Conservation (phyloP, 805 yeast genomes). For the Saturnispora hagleri region DNA sequence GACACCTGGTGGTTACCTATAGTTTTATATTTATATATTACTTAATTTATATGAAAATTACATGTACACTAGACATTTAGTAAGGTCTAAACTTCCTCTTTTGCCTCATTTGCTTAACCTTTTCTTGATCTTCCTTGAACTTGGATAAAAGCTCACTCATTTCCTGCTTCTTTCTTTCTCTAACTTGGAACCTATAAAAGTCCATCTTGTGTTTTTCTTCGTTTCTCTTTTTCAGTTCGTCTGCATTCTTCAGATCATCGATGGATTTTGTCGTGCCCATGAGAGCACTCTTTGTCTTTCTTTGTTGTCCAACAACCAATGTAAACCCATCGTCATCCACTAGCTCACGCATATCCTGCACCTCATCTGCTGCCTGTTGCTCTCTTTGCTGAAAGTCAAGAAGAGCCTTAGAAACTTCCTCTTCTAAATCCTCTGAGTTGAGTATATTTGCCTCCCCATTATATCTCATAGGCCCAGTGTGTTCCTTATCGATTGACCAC, state of each 20-base stretch:
- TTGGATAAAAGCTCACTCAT: slow-evolving; percentile 78
- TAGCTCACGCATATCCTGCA: slow-evolving; percentile 44
- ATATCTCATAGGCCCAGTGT: slow-evolving; percentile 34
- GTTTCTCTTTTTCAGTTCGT: slow-evolving; percentile 38
- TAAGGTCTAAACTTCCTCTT: slow-evolving; percentile 83
- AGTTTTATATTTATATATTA: slow-evolving; percentile 1
- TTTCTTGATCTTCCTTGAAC: slow-evolving; percentile 86
- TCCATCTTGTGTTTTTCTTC: slow-evolving; percentile 76
- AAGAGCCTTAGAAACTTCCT: slow-evolving; percentile 52
- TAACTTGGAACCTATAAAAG: slow-evolving; percentile 91
- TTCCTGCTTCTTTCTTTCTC: slow-evolving; percentile 87
- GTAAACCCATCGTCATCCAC: slow-evolving; percentile 96
- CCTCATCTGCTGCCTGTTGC: slow-evolving; percentile 44
- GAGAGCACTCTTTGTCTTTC: slow-evolving; percentile 70
- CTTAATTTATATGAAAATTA: background rate
- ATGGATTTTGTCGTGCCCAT: slow-evolving; percentile 37
- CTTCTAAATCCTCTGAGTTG: slow-evolving; percentile 43
- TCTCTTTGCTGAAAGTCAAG: slow-evolving; percentile 64
- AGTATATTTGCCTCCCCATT: slow-evolving; percentile 33
- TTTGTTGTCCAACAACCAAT: slow-evolving; percentile 76
- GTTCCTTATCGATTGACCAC: slow-evolving; percentile 31
- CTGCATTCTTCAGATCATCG: slow-evolving; percentile 24
- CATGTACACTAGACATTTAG: slow-evolving; percentile 22
- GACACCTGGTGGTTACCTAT: slow-evolving; percentile 37
- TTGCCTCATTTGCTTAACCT: slow-evolving; percentile 68